Evolutionary conservation across 2,329 filamentous ascomycete species (phyloP).

Genomic region (Clathrospora elynae): DNA sequence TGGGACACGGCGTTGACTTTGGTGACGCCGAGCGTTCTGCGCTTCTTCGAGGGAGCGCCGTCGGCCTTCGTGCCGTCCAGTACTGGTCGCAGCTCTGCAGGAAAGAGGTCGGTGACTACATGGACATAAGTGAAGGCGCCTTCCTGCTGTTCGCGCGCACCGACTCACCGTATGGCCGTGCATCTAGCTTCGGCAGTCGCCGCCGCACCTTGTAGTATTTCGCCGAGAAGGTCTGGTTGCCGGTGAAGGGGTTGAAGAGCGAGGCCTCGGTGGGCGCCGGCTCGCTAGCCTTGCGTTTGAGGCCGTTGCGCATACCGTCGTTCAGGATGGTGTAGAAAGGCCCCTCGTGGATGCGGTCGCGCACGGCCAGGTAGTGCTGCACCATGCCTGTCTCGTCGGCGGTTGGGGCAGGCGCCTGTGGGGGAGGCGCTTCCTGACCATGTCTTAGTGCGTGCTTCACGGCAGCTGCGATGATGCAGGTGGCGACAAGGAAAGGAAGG

Average conservation of each 20-base stretch:
- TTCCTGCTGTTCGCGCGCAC: not conserved
- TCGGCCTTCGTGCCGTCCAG: conserved; percentile 50
- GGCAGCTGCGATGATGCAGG: not conserved
- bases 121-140: conserved; percentile 10
- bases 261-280: conserved; percentile 46
- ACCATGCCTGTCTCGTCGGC: conserved; percentile 55
- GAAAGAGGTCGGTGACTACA: conserved; percentile 62
- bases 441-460: conserved; percentile 26
- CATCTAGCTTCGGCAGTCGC: conserved; percentile 60
- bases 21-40: conserved; percentile 41
- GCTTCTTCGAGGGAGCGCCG: conserved; percentile 36
- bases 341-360: conserved; percentile 62
- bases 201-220: conserved; percentile 63
- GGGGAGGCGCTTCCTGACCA: conserved; percentile 41
- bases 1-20: conserved; percentile 38
- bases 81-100: conserved; percentile 61
- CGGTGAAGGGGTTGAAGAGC: conserved; percentile 64
- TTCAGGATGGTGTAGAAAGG: conserved; percentile 63
- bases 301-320: conserved; percentile 52
- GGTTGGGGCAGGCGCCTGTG: conserved; percentile 49
- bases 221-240: conserved; percentile 64
- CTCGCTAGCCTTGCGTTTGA: conserved; percentile 45
- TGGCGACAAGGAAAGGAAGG: conserved; percentile 4
- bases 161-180: conserved; percentile 60
- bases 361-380: conserved; percentile 57